Evolutionary conservation across 176 grass and related monocot genomes (phyloP).

Genomic region (Cocos nucifera): DNA sequence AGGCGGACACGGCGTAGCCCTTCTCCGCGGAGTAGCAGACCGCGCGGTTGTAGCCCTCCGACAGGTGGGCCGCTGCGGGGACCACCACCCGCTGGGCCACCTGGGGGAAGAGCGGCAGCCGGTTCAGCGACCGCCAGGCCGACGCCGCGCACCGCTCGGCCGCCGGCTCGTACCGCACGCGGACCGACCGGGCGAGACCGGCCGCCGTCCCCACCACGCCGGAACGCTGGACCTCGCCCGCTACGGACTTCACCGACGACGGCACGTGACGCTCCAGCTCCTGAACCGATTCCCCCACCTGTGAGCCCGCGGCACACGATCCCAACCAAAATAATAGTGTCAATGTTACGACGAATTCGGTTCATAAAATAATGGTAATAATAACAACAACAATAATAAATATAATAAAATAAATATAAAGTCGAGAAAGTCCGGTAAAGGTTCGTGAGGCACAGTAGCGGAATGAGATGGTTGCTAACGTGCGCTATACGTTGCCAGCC

Average conservation of each 20-base stretch:
- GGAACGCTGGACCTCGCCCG: constrained; percentile 41
- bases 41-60: constrained; percentile 56
- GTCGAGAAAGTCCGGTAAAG: no score
- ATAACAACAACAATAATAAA: no score
- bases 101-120: constrained; percentile 60
- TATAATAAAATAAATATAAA: no score
- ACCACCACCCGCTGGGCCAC: constrained; percentile 51
- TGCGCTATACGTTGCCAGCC: no score
- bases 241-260: constrained; percentile 55
- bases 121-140: constrained; percentile 70
- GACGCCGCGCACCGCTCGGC: constrained; percentile 53
- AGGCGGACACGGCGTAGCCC: constrained; percentile 52
- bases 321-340: not conserved
- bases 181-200: constrained; percentile 44
- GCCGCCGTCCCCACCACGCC: constrained; percentile 51
- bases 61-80: constrained; percentile 52
- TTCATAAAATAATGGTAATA: not conserved
- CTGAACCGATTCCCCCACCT: constrained; percentile 63
- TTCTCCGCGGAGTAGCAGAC: constrained; percentile 44
- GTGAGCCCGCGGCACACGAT: not conserved
- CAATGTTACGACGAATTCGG: not conserved
- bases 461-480: no score
- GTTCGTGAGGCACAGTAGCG: no score
- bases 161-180: constrained; percentile 35
- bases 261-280: constrained; percentile 60